Percentiles rank a stretch among this genome's conserved stretches.
Evolutionary conservation across 805 yeast species (phyloP).

Genomic region (Metschnikowia lunata): DNA sequence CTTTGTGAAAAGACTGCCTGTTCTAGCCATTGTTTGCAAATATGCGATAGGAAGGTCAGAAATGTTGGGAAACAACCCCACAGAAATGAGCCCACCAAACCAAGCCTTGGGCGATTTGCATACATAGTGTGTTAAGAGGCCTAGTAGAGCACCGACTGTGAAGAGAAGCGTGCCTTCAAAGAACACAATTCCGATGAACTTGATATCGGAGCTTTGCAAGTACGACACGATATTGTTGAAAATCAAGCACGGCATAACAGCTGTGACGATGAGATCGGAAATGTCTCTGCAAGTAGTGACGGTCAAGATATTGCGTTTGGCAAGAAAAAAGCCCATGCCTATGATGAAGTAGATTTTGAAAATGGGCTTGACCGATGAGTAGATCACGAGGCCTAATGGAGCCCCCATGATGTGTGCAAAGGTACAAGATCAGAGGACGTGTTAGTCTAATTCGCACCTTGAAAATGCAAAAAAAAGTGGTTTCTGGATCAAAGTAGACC

Average conservation of each 20-base stretch:
- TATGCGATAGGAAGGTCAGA: conserved; percentile 86
- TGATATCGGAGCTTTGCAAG: conserved; percentile 63
- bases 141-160: conserved; percentile 45
- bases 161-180: conserved; percentile 48
- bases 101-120: conserved; percentile 67
- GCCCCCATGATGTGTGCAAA: conserved; percentile 8
- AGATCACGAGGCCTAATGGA: conserved; percentile 60
- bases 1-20: conserved; percentile 49
- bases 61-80: conserved; percentile 73
- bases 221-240: conserved; percentile 68
- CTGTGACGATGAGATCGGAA: conserved; percentile 63
- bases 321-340: conserved; percentile 60
- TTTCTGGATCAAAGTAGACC: no score
- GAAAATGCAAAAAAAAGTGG: no score
- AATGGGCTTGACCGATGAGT: conserved; percentile 80
- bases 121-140: conserved; percentile 40
- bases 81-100: conserved; percentile 71
- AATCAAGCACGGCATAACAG: conserved; percentile 70
- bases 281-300: conserved; percentile 65
- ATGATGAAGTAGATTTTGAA: conserved; percentile 74
- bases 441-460: no score
- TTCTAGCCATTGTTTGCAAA: conserved; percentile 63
- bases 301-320: conserved; percentile 57
- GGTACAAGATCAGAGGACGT: no score
- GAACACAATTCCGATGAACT: conserved; percentile 61